Percentiles rank a stretch among this genome's conserved stretches.
Conservation (phyloP, 768 basidiomycete genomes). For the Exsudoporus frostii region DNA sequence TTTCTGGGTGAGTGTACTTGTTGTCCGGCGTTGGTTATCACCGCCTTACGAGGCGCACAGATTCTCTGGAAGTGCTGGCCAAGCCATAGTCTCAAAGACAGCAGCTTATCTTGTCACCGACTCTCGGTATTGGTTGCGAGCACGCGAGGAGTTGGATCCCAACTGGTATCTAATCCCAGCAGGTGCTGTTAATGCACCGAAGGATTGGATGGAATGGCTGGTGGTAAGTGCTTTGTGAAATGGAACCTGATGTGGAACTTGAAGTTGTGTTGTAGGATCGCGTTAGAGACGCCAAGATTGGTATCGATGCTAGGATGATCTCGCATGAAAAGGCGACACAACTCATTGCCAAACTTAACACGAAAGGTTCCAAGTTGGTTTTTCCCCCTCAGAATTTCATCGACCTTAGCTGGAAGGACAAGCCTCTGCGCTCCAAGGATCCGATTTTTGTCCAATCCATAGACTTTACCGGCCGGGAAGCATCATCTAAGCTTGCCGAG, state of each 20-base stretch:
- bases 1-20: constrained; percentile 59
- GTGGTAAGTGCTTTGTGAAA: constrained; percentile 39
- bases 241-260: background rate
- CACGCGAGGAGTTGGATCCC: constrained; percentile 60
- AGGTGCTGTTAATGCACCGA: constrained; percentile 50
- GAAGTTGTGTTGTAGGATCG: constrained; percentile 33
- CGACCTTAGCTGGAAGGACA: constrained; percentile 78
- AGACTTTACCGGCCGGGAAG: constrained; percentile 68
- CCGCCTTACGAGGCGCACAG: constrained; percentile 32
- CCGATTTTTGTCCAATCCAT: constrained; percentile 64
- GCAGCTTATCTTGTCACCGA: constrained; percentile 76
- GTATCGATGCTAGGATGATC: constrained; percentile 83
- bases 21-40: constrained; percentile 27
- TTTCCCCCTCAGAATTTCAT: constrained; percentile 83
- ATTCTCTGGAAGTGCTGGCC: constrained; percentile 65
- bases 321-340: constrained; percentile 66
- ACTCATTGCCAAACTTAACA: constrained; percentile 53
- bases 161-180: constrained; percentile 72
- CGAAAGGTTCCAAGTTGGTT: constrained; percentile 60
- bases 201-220: constrained; percentile 81
- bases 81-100: constrained; percentile 63
- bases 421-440: constrained; percentile 65
- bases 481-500: constrained; percentile 64
- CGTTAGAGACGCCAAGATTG: constrained; percentile 51
- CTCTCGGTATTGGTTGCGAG: constrained; percentile 83